Base-by-base conservation (phyloP, 2,329 filamentous ascomycete species). In the Talaromyces amestolkiae region DNA sequence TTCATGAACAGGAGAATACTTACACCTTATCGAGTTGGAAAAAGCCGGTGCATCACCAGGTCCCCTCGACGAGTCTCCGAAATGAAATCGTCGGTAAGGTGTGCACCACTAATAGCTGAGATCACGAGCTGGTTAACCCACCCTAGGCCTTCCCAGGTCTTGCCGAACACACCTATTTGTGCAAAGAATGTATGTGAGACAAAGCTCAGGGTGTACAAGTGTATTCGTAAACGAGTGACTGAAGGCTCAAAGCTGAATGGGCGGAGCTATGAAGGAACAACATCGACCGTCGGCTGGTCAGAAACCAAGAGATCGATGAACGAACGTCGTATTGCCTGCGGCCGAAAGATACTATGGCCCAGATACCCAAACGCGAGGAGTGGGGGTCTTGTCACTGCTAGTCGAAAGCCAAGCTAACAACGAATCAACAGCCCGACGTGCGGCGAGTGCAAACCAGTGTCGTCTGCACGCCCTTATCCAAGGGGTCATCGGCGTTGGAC, bases 81-180 rank as follows among this genome's bases (percentile, higher is more conserved):
- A 59, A 43, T 31, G 39, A 59, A 43, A 59, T 59, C 19, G 37
- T 43, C 56, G 56, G 37, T 11, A 59, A 59, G 39, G 15, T 59
- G 22, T 41, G 56, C 37, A 59, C 56, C 56, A 39, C 11, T 19
- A n/a, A 37, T 27, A 31, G 13, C 43, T 51, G 59, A 53, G 59
- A 51, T 63, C 60, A 51, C 59, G 43, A 53, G 27, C 49, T 53
- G 27, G 49, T 53, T 27, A 53, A 24, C 49, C 49, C 27, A 6
- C 49, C 49, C 35, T 39, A 61, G 59, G 51, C 59, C 59, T 61
- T 61, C 59, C 59, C 59, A 61, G 59, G 43, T 61, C 59, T 31
- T 53, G 27, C 7, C 49, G 49, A 47, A 47, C 27, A 53, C 49
- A 53, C 15, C n/a, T 17, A 53, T 31, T n/a, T 31, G 27, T 53